These are phyloP conservation scores for Bullera alba DNA, from an alignment of 768 basidiomycete species.

Conservation along the genomic window DNA sequence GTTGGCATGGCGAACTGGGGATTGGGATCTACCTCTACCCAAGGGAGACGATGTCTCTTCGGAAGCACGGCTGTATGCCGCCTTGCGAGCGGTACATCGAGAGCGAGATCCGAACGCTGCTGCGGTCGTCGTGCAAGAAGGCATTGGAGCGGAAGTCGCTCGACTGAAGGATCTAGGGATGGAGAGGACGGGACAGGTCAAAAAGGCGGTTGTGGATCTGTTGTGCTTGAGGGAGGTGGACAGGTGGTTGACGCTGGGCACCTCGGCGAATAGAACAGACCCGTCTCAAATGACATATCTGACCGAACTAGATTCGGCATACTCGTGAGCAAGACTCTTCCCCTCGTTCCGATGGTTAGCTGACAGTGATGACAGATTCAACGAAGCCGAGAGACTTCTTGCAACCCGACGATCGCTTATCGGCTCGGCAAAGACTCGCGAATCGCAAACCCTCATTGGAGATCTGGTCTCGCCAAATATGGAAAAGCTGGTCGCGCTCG, in stretches of 20 bases:
- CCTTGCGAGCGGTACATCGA: conserved; percentile 72
- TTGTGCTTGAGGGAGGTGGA: conserved; percentile 74
- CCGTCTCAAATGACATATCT: neutral
- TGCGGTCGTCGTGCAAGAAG: conserved; percentile 52
- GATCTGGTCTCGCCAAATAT: conserved; percentile 56
- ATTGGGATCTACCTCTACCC: conserved; percentile 83
- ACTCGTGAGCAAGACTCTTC: conserved; percentile 18
- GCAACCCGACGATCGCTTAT: conserved; percentile 77
- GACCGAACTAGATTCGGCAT: conserved; percentile 1
- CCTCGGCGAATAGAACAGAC: conserved; percentile 1
- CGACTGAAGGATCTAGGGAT: conserved; percentile 61
- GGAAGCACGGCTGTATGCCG: conserved; percentile 63
- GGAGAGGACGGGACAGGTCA: conserved; percentile 73
- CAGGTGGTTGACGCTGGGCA: conserved; percentile 51
- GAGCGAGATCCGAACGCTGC: conserved; percentile 58
- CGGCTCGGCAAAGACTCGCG: conserved; percentile 61
- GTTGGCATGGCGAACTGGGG: conserved; percentile 88
- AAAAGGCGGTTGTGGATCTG: conserved; percentile 60
- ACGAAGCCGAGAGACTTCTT: conserved; percentile 65
- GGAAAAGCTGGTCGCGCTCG: conserved; percentile 54
- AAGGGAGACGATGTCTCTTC: conserved; percentile 39
- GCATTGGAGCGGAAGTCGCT: conserved; percentile 58
- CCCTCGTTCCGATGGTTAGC: neutral
- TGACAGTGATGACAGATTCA: conserved; percentile 56
- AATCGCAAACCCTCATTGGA: conserved; percentile 60